phyloP scores from a whole-genome alignment of 805 yeast species.

The Nakazawaea populi region DNA sequence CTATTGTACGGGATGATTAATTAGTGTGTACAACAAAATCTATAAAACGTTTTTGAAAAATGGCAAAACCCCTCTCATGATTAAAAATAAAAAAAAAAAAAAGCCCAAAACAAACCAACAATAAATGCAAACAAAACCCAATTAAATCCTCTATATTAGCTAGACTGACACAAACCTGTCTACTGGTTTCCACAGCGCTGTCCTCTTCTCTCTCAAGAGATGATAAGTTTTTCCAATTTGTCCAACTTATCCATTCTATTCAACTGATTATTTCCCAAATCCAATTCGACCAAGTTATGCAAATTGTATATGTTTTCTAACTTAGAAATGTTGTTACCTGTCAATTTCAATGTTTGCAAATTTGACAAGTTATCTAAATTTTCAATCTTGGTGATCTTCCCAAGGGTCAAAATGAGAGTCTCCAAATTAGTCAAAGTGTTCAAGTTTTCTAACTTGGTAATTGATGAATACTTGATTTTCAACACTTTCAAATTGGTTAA shows the following conservation, averaged over 20 bases:
- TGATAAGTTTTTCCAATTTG: slow-evolving; percentile 54
- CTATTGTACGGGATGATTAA: no score
- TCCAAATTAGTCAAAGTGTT: slow-evolving; percentile 52
- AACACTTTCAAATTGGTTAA: slow-evolving; percentile 55
- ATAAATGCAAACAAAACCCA: no score
- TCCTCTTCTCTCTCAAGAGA: not conserved
- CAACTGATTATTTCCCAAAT: slow-evolving; percentile 73
- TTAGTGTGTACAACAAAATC: no score
- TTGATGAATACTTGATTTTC: slow-evolving; percentile 63
- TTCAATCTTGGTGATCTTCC: slow-evolving; percentile 70
- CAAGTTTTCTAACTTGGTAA: slow-evolving; percentile 60
- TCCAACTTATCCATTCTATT: slow-evolving; percentile 55
- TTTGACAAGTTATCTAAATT: slow-evolving; percentile 68
- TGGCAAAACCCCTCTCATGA: no score
- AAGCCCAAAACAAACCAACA: no score
- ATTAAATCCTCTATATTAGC: no score
- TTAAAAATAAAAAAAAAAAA: no score
- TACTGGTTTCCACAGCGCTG: no score
- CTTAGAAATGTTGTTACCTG: slow-evolving; percentile 72
- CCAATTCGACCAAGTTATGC: slow-evolving; percentile 62
- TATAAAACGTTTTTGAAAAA: no score
- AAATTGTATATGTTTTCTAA: slow-evolving; percentile 76
- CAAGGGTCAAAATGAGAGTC: slow-evolving; percentile 83
- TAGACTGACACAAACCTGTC: no score
- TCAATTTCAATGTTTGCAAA: slow-evolving; percentile 79